Conservation (phyloP, 2,329 filamentous ascomycete genomes). For the Teratosphaeriaceae sp. region DNA sequence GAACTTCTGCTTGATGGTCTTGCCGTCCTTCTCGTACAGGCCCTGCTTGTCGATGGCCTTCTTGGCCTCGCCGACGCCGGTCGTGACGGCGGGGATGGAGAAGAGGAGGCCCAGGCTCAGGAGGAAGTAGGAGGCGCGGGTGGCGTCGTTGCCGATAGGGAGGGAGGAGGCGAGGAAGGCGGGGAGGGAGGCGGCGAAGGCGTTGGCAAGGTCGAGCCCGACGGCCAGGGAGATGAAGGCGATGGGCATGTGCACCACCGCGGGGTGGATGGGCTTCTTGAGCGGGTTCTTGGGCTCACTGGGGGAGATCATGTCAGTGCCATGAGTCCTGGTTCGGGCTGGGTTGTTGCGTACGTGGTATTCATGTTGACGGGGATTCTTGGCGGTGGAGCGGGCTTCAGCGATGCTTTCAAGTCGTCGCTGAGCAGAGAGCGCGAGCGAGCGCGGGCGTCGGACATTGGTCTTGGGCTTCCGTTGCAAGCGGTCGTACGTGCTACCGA, state of each 20-base stretch:
- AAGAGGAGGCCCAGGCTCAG: slow-evolving; percentile 35
- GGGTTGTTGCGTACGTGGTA: slow-evolving; percentile 5
- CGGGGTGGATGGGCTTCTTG: slow-evolving; percentile 39
- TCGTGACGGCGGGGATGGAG: slow-evolving; percentile 27
- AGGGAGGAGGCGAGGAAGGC: slow-evolving; percentile 24
- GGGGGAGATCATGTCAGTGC: neutral
- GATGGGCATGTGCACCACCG: slow-evolving; percentile 43
- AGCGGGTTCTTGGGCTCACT: slow-evolving; percentile 18
- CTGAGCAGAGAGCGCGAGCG: slow-evolving; percentile 12
- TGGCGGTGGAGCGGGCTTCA: slow-evolving; percentile 10
- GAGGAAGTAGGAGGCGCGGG: slow-evolving; percentile 38
- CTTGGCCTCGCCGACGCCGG: slow-evolving; percentile 32
- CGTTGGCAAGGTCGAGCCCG: slow-evolving; percentile 36
- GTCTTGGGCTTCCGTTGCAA: neutral
- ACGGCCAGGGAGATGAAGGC: slow-evolving; percentile 38
- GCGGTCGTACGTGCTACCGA: neutral
- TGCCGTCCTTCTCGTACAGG: slow-evolving; percentile 31
- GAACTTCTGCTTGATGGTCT: slow-evolving; percentile 31
- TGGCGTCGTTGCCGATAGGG: slow-evolving; percentile 30
- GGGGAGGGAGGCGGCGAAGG: slow-evolving; percentile 28
- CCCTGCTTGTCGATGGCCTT: slow-evolving; percentile 39
- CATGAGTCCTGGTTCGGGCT: neutral
- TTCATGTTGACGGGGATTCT: slow-evolving; percentile 8
- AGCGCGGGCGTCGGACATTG: slow-evolving; percentile 11
- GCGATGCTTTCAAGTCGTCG: slow-evolving; percentile 11